Percentiles rank a stretch among this genome's conserved stretches.
Conservation (phyloP, 495 filamentous ascomycete species). For the Penicillium fimorum region DNA sequence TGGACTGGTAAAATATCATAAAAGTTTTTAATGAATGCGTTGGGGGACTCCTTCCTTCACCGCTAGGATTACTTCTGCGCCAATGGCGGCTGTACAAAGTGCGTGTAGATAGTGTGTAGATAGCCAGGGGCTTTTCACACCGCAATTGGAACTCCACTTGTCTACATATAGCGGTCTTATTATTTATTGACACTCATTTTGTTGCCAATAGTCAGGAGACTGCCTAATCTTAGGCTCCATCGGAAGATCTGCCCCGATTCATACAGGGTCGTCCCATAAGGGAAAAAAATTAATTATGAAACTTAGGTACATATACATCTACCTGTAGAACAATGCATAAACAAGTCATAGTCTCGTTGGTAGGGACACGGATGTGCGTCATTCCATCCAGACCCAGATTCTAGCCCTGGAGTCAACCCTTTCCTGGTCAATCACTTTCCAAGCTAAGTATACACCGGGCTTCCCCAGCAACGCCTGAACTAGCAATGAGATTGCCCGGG, state of each 20-base stretch:
- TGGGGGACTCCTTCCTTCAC: slow-evolving; percentile 7
- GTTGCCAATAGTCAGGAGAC: neutral
- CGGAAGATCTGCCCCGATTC: slow-evolving; percentile 8
- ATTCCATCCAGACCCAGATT: slow-evolving; percentile 10
- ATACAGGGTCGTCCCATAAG: slow-evolving; percentile 2
- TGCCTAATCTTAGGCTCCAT: slow-evolving; percentile 10
- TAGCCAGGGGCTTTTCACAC: slow-evolving; percentile 4
- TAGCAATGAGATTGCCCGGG: slow-evolving; percentile 4
- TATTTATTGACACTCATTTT: slow-evolving; percentile 3
- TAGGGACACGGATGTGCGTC: slow-evolving; percentile 9
- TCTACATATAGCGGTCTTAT: slow-evolving; percentile 5
- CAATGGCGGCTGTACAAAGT: slow-evolving; percentile 7
- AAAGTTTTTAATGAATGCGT: neutral
- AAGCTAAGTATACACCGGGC: slow-evolving; percentile 3
- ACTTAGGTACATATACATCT: neutral
- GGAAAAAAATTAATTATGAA: slow-evolving; percentile 3
- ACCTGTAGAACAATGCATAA: slow-evolving; percentile 7
- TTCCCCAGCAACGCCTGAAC: slow-evolving; percentile 10
- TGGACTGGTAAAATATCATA: neutral
- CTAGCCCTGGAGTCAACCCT: slow-evolving; percentile 7
- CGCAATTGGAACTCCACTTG: slow-evolving; percentile 12
- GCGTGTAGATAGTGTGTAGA: neutral
- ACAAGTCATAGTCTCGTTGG: slow-evolving; percentile 9
- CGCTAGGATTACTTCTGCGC: slow-evolving; percentile 5
- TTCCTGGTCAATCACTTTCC: slow-evolving; percentile 13